A percentile compares a stretch with the other conserved stretches of the same genome.
Conservation (phyloP, 345 rosid genomes). For the Salix caprea region DNA sequence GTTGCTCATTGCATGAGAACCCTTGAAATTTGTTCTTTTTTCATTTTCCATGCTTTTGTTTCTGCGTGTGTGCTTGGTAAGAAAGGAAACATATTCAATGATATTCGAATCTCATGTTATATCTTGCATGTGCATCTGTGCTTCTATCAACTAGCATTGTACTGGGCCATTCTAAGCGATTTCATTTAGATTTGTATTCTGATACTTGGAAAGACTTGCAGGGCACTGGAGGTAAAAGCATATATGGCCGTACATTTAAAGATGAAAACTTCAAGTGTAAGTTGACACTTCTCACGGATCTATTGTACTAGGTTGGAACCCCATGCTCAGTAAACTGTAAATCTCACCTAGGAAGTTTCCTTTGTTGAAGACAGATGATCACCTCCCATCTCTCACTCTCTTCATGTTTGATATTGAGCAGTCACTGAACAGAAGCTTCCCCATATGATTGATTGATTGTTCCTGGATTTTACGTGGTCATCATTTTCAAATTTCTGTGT, state of each 20-base stretch:
- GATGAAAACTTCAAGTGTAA: conserved; percentile 97
- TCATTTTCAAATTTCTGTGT: neutral
- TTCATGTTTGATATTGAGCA: neutral
- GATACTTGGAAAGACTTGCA: conserved; percentile 37
- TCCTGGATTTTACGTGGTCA: neutral
- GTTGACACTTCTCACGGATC: conserved; percentile 25
- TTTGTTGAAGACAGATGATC: neutral
- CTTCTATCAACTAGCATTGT: neutral
- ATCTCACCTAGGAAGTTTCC: neutral
- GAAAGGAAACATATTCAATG: neutral
- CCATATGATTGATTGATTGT: neutral
- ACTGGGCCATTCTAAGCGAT: neutral
- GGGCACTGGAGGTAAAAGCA: conserved; percentile 99
- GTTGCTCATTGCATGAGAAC: neutral
- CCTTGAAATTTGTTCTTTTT: neutral
- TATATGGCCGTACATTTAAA: conserved; percentile 87
- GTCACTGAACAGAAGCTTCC: neutral
- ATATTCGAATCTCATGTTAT: neutral
- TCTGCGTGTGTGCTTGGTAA: neutral
- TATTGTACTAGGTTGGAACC: neutral
- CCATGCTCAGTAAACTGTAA: neutral
- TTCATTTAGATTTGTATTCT: neutral
- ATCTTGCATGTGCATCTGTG: neutral
- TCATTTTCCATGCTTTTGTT: neutral
- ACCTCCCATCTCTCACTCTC: neutral